A percentile compares a stretch with the other conserved stretches of the same genome.
These are phyloP conservation scores for Rhodosorus marinus DNA, from an alignment of 23 red algal genomes.

Conservation along the genomic window DNA sequence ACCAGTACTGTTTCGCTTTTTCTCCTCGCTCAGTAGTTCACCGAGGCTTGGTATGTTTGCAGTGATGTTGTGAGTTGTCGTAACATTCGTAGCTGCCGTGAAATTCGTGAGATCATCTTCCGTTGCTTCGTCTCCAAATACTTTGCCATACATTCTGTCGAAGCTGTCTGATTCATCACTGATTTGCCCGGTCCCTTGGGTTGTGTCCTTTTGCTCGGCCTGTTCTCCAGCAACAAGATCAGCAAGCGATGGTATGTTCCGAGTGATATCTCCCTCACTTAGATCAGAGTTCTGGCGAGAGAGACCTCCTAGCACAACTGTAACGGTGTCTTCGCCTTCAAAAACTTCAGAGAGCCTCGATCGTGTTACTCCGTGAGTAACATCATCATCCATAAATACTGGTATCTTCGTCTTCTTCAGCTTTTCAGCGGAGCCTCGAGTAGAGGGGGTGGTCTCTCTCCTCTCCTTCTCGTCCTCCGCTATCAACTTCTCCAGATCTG, in stretches of 20 bases:
- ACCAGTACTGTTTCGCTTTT: too few relatives aligned
- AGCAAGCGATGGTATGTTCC: not conserved
- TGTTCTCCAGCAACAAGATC: not conserved
- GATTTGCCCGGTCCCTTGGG: not conserved
- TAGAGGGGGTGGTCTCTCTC: too few relatives aligned
- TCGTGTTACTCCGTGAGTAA: too few relatives aligned
- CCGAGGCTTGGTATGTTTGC: too few relatives aligned
- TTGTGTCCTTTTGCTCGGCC: not conserved
- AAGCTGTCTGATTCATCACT: not conserved
- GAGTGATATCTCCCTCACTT: not conserved
- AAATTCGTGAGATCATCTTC: constrained; percentile 2
- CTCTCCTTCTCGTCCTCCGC: not conserved
- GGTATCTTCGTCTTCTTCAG: not conserved
- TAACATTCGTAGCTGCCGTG: too few relatives aligned
- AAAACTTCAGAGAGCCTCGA: not conserved
- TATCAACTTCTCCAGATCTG: too few relatives aligned
- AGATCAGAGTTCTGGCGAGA: too few relatives aligned
- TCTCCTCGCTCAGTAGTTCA: too few relatives aligned
- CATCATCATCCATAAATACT: not conserved
- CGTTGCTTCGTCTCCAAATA: not conserved
- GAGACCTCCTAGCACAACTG: not conserved
- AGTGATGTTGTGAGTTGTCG: too few relatives aligned
- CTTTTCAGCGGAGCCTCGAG: not conserved
- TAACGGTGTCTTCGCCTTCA: not conserved
- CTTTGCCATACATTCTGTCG: not conserved